Conservation (phyloP, 2,329 filamentous ascomycete species). For the Coniochaeta ligniaria region DNA sequence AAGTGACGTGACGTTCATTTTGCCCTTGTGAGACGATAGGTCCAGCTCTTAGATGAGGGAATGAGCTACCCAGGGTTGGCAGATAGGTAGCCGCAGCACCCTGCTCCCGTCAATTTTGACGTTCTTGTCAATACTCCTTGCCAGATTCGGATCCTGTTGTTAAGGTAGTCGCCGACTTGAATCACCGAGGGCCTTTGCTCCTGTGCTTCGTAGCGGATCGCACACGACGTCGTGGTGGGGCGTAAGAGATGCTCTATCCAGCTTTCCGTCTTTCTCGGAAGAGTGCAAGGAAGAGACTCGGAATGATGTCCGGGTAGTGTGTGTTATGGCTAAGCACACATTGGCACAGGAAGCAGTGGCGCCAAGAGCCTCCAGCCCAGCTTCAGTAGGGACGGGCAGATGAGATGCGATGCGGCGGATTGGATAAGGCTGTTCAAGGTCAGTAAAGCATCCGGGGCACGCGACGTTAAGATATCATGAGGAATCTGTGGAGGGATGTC, state of each 20-base stretch:
- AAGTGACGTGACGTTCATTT: not conserved
- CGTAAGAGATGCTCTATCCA: not conserved
- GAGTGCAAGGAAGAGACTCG: not conserved
- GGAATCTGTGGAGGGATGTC: not conserved
- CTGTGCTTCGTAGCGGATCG: too few relatives aligned
- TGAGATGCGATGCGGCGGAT: not conserved
- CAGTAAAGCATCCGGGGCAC: not conserved
- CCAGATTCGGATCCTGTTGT: too few relatives aligned
- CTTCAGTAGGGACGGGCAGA: not conserved
- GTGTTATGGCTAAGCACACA: not conserved
- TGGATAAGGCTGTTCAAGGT: not conserved
- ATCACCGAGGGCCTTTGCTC: too few relatives aligned
- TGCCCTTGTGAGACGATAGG: not conserved
- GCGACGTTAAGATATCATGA: not conserved
- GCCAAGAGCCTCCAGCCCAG: not conserved
- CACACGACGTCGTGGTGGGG: not conserved
- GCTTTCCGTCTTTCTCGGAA: not conserved
- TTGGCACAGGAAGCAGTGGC: not conserved
- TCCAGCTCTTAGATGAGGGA: not conserved
- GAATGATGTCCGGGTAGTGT: not conserved
- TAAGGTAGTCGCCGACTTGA: too few relatives aligned
- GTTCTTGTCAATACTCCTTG: too few relatives aligned
- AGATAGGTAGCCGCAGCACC: too few relatives aligned
- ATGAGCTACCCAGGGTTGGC: too few relatives aligned
- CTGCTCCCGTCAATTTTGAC: not conserved